Conservation (phyloP, 2,329 filamentous ascomycete genomes). For the Penicillium sp. region DNA sequence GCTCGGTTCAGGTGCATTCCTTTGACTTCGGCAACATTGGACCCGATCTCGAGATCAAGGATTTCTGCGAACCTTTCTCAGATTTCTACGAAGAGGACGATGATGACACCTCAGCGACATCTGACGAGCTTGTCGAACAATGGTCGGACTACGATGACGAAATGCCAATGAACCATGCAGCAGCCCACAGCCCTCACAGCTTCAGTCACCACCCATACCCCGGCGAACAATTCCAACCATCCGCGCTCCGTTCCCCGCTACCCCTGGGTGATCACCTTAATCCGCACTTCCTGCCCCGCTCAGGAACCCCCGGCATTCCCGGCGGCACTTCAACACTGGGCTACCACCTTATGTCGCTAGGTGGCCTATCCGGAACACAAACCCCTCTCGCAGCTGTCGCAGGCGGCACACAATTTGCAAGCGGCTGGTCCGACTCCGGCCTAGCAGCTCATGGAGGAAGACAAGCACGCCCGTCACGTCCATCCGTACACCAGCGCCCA, state of each 20-base stretch:
- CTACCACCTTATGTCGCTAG: slow-evolving; percentile 50
- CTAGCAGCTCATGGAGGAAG: slow-evolving; percentile 19
- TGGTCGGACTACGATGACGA: slow-evolving; percentile 34
- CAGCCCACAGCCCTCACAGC: slow-evolving; percentile 18
- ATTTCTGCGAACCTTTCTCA: slow-evolving; percentile 90
- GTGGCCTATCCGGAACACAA: slow-evolving; percentile 50
- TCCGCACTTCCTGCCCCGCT: slow-evolving; percentile 44
- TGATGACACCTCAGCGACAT: slow-evolving; percentile 46
- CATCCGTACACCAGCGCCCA: slow-evolving; percentile 22
- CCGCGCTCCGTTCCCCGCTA: slow-evolving; percentile 37
- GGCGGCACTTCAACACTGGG: slow-evolving; percentile 51
- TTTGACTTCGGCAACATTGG: slow-evolving; percentile 87
- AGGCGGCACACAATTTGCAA: slow-evolving; percentile 43
- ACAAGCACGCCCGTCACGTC: slow-evolving; percentile 14
- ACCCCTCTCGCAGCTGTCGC: slow-evolving; percentile 50
- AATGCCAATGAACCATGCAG: slow-evolving; percentile 25
- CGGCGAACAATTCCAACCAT: slow-evolving; percentile 30
- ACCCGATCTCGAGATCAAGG: slow-evolving; percentile 88
- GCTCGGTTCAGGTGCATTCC: slow-evolving; percentile 88
- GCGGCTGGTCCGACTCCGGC: slow-evolving; percentile 36
- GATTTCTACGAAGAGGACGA: slow-evolving; percentile 89
- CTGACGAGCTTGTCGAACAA: slow-evolving; percentile 34
- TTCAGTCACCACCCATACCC: slow-evolving; percentile 30
- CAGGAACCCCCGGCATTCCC: slow-evolving; percentile 49
- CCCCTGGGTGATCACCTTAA: slow-evolving; percentile 41